A percentile compares a stretch with the other conserved stretches of the same genome.
These are phyloP conservation scores for Prinsepia uniflora DNA, from an alignment of 306 rosid genomes.

Conservation along the genomic window DNA sequence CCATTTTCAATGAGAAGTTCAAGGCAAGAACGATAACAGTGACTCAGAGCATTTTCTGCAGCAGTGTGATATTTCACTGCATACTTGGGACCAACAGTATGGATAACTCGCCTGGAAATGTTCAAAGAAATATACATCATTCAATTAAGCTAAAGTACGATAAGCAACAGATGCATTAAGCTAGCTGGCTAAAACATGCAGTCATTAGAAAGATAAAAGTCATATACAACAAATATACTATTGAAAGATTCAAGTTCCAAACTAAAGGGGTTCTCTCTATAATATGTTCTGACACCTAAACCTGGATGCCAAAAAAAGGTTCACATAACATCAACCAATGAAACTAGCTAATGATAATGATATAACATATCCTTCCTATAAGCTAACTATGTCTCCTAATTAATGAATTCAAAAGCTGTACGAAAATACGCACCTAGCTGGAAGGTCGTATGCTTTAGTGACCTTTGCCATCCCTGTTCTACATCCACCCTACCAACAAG, in stretches of 20 bases:
- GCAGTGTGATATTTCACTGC: constrained; percentile 97
- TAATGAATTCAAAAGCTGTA: neutral
- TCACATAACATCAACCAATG: too few relatives aligned
- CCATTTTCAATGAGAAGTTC: constrained; percentile 90
- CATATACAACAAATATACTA: too few relatives aligned
- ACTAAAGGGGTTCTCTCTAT: too few relatives aligned
- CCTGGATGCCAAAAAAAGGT: too few relatives aligned
- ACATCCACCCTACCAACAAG: constrained; percentile 82
- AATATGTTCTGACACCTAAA: too few relatives aligned
- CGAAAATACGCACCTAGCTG: constrained; percentile 70
- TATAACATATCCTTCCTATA: too few relatives aligned
- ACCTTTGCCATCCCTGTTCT: constrained; percentile 98
- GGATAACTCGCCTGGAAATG: constrained; percentile 77
- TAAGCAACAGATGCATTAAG: too few relatives aligned
- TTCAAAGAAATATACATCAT: constrained; percentile 8
- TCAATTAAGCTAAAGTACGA: neutral
- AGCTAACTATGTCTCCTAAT: too few relatives aligned
- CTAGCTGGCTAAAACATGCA: too few relatives aligned
- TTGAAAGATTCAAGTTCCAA: too few relatives aligned
- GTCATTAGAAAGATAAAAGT: too few relatives aligned
- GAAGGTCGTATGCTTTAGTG: constrained; percentile 89
- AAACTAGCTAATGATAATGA: too few relatives aligned
- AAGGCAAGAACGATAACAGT: constrained; percentile 95
- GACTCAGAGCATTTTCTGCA: constrained; percentile 97
- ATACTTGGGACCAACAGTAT: constrained; percentile 98